Base-by-base conservation (phyloP, 257 asterid genomes). In the Rubia yunnanensis region DNA sequence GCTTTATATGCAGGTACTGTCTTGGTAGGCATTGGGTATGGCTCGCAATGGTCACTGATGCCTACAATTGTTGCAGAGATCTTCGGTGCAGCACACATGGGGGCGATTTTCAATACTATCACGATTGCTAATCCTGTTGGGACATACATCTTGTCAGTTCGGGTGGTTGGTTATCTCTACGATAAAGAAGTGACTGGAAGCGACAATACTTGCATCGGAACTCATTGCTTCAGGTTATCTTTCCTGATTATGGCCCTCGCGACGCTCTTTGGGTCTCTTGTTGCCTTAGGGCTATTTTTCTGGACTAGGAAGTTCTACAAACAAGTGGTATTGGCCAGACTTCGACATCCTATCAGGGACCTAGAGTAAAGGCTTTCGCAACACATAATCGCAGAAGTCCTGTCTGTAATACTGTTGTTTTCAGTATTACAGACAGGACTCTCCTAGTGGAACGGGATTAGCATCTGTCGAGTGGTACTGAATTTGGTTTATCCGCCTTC, bases 11-110 rank as follows among this genome's bases (percentile, higher is more conserved):
- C 70, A 5, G 96, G 98, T 60, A 82, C 94, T 1, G 52, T 91
- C 50, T 62, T 91, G 76, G 90, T 91, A 23, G 98, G 98, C 1
- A 71, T 86, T 28, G 85, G 94, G 75, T 91, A 91, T 26, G 98
- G 98, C 48, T 81, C 98, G 5, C 98, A 91, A 60, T 91, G 98
- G 98, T 88, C 98, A 15, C 72, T 91, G 70, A 91, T 91, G 98
- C 96, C 96, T 14, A 86, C 96, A 2, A 79, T 91, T 46, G 87
- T 77, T 50, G 82, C 94, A 58, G 98, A 91, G 70, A 57, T 91
- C 46, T 91, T 82, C 15, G 98, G 98, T 60, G 81, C 81, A 56
- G 68, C 59, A 46, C 92, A 91, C 72, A 15, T 91, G 39, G 98
- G 96, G 14, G 81, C 96, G 8, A 88, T 88, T 78, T 91, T 91